Conservation (phyloP, 345 rosid species). For the Brassica rapa region DNA sequence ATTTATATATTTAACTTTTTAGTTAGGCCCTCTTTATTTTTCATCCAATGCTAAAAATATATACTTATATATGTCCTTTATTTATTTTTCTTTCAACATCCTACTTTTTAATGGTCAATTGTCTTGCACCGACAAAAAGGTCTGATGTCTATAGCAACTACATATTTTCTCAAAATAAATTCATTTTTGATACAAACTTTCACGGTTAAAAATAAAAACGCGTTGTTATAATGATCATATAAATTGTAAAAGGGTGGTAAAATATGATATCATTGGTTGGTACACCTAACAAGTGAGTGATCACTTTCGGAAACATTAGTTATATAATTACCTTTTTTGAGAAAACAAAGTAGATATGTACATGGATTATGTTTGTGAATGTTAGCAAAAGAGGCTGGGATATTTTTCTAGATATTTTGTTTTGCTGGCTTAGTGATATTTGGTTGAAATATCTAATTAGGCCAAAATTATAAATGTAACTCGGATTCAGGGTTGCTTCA, state of each 20-base stretch:
- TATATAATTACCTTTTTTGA: not conserved
- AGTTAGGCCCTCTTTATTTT: not conserved
- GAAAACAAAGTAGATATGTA: not conserved
- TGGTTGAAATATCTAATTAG: constrained; percentile 30
- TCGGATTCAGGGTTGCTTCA: constrained; percentile 9
- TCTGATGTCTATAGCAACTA: not conserved
- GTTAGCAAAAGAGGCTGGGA: constrained; percentile 2
- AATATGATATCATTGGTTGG: not conserved
- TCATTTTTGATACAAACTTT: not conserved
- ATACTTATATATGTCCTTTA: not conserved
- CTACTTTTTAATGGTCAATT: not conserved
- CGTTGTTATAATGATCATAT: not conserved
- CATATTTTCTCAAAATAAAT: not conserved
- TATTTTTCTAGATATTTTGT: constrained; percentile 11
- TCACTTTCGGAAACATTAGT: not conserved
- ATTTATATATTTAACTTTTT: not conserved
- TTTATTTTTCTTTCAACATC: not conserved
- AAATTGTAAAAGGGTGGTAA: not conserved
- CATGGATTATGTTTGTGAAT: not conserved
- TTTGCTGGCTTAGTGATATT: not conserved
- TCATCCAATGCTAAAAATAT: not conserved
- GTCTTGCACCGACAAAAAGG: not conserved
- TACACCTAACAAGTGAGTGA: not conserved
- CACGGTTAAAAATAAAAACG: not conserved
- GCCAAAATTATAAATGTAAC: constrained; percentile 4